Percentiles rank a stretch among this genome's conserved stretches.
These are phyloP conservation scores for Penicillium hordei DNA, from an alignment of 2,329 filamentous ascomycete species.

Conservation along the genomic window DNA sequence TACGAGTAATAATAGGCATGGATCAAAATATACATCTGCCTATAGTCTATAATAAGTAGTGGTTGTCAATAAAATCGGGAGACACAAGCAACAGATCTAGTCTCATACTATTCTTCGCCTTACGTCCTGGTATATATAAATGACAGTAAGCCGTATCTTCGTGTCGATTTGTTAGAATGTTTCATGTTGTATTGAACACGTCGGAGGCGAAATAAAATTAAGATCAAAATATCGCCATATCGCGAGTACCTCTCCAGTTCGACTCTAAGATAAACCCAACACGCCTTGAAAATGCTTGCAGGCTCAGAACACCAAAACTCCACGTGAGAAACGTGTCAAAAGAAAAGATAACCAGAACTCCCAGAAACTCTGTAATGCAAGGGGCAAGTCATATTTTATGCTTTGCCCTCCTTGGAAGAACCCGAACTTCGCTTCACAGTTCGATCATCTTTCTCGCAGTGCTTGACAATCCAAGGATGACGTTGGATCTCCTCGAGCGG, in stretches of 20 bases:
- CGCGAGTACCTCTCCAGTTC: constrained; percentile 13
- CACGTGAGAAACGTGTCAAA: constrained; percentile 11
- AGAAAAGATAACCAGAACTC: constrained; percentile 23
- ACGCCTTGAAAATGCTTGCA: constrained; percentile 21
- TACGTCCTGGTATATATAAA: neutral
- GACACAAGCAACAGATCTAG: neutral
- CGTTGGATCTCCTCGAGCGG: constrained; percentile 82
- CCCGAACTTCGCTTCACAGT: constrained; percentile 45
- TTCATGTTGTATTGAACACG: constrained; percentile 1
- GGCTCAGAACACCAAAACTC: constrained; percentile 17
- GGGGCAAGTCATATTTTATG: constrained; percentile 21
- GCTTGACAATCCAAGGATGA: constrained; percentile 96
- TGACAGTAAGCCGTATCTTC: neutral
- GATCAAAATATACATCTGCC: neutral
- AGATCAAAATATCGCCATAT: constrained; percentile 21
- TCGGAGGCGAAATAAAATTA: constrained; percentile 17
- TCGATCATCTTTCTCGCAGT: constrained; percentile 66
- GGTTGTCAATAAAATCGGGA: neutral
- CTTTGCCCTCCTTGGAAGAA: constrained; percentile 36
- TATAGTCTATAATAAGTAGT: neutral
- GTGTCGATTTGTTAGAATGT: neutral
- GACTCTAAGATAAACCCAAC: constrained; percentile 10
- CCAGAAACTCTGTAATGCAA: constrained; percentile 17
- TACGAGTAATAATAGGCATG: neutral
- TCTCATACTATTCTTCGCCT: no score